Evolutionary conservation across 139 green algal species (phyloP), one percentile per base, ranked within the genome.

Genomic region (Desmodesmus armatus): DNA sequence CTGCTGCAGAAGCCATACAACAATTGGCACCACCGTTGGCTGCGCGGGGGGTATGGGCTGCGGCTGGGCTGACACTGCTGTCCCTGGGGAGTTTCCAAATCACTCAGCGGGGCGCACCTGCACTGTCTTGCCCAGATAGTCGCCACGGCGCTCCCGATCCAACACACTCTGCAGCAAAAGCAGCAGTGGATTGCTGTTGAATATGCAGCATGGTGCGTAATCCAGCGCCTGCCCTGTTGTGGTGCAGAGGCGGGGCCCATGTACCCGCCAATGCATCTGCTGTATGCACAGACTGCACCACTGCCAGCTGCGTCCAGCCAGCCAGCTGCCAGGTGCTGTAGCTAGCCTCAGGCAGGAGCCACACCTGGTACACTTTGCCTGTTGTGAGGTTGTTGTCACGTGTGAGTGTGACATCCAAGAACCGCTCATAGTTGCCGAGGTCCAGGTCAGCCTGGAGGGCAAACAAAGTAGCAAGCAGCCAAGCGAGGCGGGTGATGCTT

Each of bases 401-500:
- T 5, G 88, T 96, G 17, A 99, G 93, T 1, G 96, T 98, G 63
- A 99, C 92, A 90, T 99, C 98, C 44, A 99, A 67, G 86, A 99
- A 99, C 47, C 98, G 93, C 90, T 99, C 98, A 83, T 99, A 99
- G 88, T 99, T 99, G 44, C 98, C 98, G 41, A 99, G 88, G 87
- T 99, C 98, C 51, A 99, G 88, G 86, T 99, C 98, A 41, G 92
- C 95, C 94, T 97, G 82, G 51, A 60, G 25, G 3, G 53, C 15
- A 5, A n/a, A 15, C 17, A 80, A 9, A 67, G n/a, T n/a, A n/a
- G 15, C 40, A 9, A 33, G 74, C 35, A 53, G 37, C 40, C 23
- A 3, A 33, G 40, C n/a, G n/a, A n/a, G n/a, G n/a, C n/a, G n/a
- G n/a, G n/a, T n/a, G n/a, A n/a, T n/a, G n/a, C n/a, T n/a, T n/a